phyloP scores from a whole-genome alignment of 2,329 filamentous ascomycete species.

The Cadophora sp. region DNA sequence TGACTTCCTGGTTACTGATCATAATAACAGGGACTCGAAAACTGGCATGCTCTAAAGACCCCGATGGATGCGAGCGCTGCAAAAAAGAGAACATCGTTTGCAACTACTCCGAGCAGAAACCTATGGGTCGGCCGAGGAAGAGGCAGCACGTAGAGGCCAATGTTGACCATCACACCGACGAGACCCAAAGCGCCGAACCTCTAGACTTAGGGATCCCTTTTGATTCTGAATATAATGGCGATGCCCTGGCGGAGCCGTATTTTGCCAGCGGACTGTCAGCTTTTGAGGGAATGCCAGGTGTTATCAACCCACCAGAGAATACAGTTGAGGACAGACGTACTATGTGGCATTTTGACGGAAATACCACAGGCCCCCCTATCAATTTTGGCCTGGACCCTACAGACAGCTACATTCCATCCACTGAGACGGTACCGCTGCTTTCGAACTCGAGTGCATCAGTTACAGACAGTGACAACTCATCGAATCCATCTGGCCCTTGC shows the following conservation, averaged over 20 bases:
- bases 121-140: constrained; percentile 70
- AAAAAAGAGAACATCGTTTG: constrained; percentile 62
- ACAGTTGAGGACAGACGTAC: constrained; percentile 18
- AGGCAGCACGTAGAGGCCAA: constrained; percentile 48
- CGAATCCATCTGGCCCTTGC: constrained; percentile 28
- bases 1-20: constrained; percentile 36
- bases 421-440: constrained; percentile 18
- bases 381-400: constrained; percentile 33
- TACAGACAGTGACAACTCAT: constrained; percentile 29
- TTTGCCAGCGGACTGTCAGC: constrained; percentile 22
- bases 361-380: constrained; percentile 31
- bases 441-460: constrained; percentile 32
- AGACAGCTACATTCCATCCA: constrained; percentile 2
- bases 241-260: constrained; percentile 34
- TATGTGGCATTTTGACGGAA: constrained; percentile 37
- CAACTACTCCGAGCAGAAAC: constrained; percentile 69
- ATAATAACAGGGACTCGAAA: constrained; percentile 61
- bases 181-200: constrained; percentile 12
- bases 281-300: neutral
- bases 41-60: constrained; percentile 69
- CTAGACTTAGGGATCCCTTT: constrained; percentile 24
- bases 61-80: constrained; percentile 65
- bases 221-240: constrained; percentile 22
- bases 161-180: constrained; percentile 26
- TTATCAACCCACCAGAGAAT: neutral